Evolutionary conservation across 2,329 filamentous ascomycete species (phyloP).

Genomic region (Sporothrix inflata): DNA sequence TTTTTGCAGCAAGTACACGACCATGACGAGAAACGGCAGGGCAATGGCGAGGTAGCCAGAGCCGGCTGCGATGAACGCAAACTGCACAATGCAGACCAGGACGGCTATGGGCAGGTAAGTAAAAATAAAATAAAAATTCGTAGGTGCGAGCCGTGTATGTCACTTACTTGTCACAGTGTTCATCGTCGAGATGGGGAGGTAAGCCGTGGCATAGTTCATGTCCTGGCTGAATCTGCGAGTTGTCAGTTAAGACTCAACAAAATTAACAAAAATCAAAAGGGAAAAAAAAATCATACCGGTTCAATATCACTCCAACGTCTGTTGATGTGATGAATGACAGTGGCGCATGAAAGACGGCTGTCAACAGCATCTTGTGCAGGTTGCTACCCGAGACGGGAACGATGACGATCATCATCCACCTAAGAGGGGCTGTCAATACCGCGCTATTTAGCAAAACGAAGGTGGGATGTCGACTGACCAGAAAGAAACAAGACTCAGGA

Average conservation of each 20-base stretch:
- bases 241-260: background rate
- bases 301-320: slow-evolving; percentile 48
- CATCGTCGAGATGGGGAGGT: slow-evolving; percentile 17
- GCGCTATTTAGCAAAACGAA: background rate
- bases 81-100: slow-evolving; percentile 16
- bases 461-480: background rate
- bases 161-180: slow-evolving; percentile 23
- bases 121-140: too few relatives aligned
- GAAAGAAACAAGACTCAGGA: slow-evolving; percentile 1
- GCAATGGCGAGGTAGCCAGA: slow-evolving; percentile 13
- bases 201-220: slow-evolving; percentile 37
- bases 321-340: slow-evolving; percentile 46
- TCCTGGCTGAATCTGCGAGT: slow-evolving; percentile 48
- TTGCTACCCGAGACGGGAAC: slow-evolving; percentile 44
- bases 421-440: too few relatives aligned
- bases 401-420: slow-evolving; percentile 38
- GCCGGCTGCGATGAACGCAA: slow-evolving; percentile 15
- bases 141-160: background rate
- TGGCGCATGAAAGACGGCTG: slow-evolving; percentile 44
- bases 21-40: slow-evolving; percentile 48
- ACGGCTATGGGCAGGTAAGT: slow-evolving; percentile 11
- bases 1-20: slow-evolving; percentile 51
- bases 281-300: slow-evolving; percentile 39
- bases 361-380: slow-evolving; percentile 41
- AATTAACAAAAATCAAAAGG: background rate